A percentile compares a stretch with the other conserved stretches of the same genome.
Conservation (phyloP, 495 filamentous ascomycete species). For the Saxophila tyrrhenica region DNA sequence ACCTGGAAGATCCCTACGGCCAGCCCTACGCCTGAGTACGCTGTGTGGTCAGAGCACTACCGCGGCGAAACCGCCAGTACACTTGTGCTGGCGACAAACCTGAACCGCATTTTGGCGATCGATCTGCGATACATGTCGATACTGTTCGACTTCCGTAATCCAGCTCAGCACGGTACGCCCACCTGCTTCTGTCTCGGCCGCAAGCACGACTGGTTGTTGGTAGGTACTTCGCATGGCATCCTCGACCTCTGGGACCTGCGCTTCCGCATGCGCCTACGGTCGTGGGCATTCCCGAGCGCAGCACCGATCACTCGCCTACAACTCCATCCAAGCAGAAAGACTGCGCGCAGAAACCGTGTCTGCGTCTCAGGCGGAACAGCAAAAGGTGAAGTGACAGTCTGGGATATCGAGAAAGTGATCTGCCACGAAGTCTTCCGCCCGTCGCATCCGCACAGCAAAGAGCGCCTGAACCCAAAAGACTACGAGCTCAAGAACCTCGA, state of each 20-base stretch:
- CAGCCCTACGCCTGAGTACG: constrained; percentile 50
- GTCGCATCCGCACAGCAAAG: constrained; percentile 28
- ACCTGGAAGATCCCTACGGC: constrained; percentile 59
- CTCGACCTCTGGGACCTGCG: constrained; percentile 94
- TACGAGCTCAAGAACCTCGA: constrained; percentile 87
- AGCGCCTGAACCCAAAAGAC: constrained; percentile 33
- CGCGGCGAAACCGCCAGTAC: constrained; percentile 70
- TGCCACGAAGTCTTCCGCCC: constrained; percentile 84
- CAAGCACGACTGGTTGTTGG: constrained; percentile 74
- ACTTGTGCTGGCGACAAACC: constrained; percentile 77
- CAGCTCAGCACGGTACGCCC: constrained; percentile 84
- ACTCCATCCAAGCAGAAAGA: constrained; percentile 52
- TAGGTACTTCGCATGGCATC: constrained; percentile 88
- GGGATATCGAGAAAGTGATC: constrained; percentile 84
- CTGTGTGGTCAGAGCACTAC: constrained; percentile 87
- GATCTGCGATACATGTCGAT: constrained; percentile 82
- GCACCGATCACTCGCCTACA: constrained; percentile 69
- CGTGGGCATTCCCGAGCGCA: constrained; percentile 78
- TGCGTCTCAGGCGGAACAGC: constrained; percentile 82
- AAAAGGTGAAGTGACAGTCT: constrained; percentile 84
- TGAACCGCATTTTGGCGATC: constrained; percentile 66
- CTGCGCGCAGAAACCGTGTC: constrained; percentile 54
- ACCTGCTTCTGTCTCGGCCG: constrained; percentile 85
- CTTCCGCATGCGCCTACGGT: constrained; percentile 75
- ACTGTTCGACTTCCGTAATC: constrained; percentile 72